Conservation (phyloP, 805 yeast species). For the Limtongia smithiae region DNA sequence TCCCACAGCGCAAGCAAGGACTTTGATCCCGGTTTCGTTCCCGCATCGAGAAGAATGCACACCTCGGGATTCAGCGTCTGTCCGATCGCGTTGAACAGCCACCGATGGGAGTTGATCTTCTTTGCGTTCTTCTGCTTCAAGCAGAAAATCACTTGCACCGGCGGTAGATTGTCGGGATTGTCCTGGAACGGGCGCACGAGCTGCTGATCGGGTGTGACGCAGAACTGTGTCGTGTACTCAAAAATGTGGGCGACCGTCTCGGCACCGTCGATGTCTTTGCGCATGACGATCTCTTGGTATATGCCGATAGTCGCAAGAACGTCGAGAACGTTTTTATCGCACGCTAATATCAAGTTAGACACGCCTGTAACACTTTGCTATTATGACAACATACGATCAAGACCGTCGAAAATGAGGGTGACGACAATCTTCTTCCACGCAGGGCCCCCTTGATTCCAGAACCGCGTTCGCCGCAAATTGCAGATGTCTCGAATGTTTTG, state of each 20-base stretch:
- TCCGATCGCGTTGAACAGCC: constrained; percentile 94
- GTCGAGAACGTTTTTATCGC: constrained; percentile 60
- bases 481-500: constrained; percentile 60
- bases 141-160: constrained; percentile 86
- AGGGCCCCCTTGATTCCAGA: constrained; percentile 48
- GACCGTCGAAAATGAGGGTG: constrained; percentile 60
- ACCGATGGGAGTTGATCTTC: constrained; percentile 92
- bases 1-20: constrained; percentile 89
- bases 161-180: constrained; percentile 54
- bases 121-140: constrained; percentile 83
- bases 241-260: constrained; percentile 63
- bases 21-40: constrained; percentile 83
- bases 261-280: constrained; percentile 55
- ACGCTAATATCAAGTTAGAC: constrained; percentile 34
- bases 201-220: constrained; percentile 43
- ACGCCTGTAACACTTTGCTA: too few species aligned
- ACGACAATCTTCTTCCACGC: constrained; percentile 65
- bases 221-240: constrained; percentile 57
- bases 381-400: constrained; percentile 44
- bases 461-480: constrained; percentile 44
- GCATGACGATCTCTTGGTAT: constrained; percentile 64
- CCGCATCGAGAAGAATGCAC: constrained; percentile 84
- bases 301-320: constrained; percentile 62
- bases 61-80: constrained; percentile 77
- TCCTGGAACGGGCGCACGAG: constrained; percentile 55